Base-by-base conservation (phyloP, 2,329 filamentous ascomycete species). In the Pseudogymnoascus sp. region DNA sequence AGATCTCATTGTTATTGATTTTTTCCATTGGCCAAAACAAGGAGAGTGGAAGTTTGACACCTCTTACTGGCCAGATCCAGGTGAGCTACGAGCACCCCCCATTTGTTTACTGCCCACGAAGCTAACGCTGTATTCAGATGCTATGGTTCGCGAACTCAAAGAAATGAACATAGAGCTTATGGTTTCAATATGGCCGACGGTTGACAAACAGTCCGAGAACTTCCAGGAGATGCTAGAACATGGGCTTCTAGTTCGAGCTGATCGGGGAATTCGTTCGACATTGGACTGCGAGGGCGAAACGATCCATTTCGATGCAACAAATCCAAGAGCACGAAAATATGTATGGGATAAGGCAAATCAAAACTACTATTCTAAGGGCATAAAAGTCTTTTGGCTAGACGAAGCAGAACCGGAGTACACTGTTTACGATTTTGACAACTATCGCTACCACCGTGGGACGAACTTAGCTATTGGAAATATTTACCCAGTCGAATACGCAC, bases 181-280 rank as follows among this genome's bases (percentile, higher is more conserved):
- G 84, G 83, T 88, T 0, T 87, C 84, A 0, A 81, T 89, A 66
- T 89, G 86, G 86, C 86, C 86, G 0, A 88, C 84, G 0, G 84
- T 88, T 0, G 83, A 88, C 61, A 78, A 76, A 12, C 69, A 71
- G 1, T 84, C 80, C 0, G 81, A 84, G 49, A 87, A 87, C 69
- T 88, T 81, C 68, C 67, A 77, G 0, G 80, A 87, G 65, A 87
- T 88, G 83, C 72, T 85, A 0, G 82, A 84, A 62, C 76, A 78
- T 7, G 86, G 86, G 0, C 77, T 81, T 3, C 77, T 89, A 1
- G 83, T 88, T 64, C 80, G 83, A 0, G 78, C 77, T 6, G 85
- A 88, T 64, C 78, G 84, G 6, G 86, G 86, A 1, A 74, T 84
- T 19, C 78, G 83, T 0, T 78, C 80, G 1, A 80, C 77, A 0